These are phyloP conservation scores for Vachellia pachyceras DNA, from an alignment of 306 rosid genomes.

Conservation along the genomic window DNA sequence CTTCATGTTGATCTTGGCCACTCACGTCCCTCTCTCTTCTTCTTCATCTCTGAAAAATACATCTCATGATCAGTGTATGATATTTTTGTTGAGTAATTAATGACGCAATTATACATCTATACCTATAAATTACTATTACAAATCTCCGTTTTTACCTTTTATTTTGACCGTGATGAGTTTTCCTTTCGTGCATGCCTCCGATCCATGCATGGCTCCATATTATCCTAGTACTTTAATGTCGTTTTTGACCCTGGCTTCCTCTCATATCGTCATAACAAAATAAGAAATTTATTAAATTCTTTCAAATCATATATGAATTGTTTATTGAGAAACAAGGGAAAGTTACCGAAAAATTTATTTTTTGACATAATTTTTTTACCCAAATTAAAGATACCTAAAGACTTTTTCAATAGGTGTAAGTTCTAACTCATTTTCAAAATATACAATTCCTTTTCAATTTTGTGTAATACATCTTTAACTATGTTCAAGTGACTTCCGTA, in stretches of 20 bases:
- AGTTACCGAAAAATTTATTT: too few species aligned
- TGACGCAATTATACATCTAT: neutral
- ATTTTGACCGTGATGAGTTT: neutral
- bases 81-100: neutral
- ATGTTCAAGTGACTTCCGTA: too few species aligned
- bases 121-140: neutral
- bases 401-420: too few species aligned
- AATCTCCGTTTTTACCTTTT: neutral
- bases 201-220: neutral
- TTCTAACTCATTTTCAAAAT: too few species aligned
- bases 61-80: neutral
- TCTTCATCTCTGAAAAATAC: constrained; percentile 29
- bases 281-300: neutral
- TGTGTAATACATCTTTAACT: too few species aligned
- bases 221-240: neutral
- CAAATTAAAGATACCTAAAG: too few species aligned
- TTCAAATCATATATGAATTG: neutral
- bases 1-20: constrained; percentile 19
- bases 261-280: neutral
- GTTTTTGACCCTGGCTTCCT: neutral
- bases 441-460: too few species aligned
- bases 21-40: constrained; percentile 5
- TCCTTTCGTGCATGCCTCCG: neutral
- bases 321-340: too few species aligned
- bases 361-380: too few species aligned